Percentiles rank a stretch among this genome's conserved stretches.
phyloP scores from a whole-genome alignment of 768 basidiomycete genomes.

The Ramaria sp. region DNA sequence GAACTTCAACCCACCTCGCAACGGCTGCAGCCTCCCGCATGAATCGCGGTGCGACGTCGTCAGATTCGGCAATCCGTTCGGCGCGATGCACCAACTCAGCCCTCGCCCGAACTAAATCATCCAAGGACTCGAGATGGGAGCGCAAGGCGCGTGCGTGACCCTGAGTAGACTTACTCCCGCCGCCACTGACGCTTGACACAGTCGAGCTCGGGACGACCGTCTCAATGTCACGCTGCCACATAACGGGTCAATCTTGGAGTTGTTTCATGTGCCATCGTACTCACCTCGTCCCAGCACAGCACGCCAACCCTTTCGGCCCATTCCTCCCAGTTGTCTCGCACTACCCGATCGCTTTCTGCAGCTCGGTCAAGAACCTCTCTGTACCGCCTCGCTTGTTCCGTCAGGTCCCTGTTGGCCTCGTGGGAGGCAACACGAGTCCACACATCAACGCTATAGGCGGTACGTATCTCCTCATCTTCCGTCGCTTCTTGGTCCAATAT shows the following conservation, averaged over 20 bases:
- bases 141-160: constrained; percentile 62
- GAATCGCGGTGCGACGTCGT: constrained; percentile 67
- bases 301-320: constrained; percentile 69
- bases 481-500: constrained; percentile 87
- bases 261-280: not conserved
- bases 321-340: constrained; percentile 78
- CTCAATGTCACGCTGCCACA: constrained; percentile 49
- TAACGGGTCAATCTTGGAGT: not conserved
- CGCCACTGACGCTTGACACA: constrained; percentile 18
- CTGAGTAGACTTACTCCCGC: constrained; percentile 33
- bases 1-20: constrained; percentile 57
- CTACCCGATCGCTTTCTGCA: constrained; percentile 59
- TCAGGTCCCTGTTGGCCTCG: constrained; percentile 66
- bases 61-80: constrained; percentile 45
- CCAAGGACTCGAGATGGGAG: constrained; percentile 66
- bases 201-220: constrained; percentile 53
- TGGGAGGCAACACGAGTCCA: constrained; percentile 56
- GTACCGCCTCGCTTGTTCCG: constrained; percentile 62
- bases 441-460: constrained; percentile 27
- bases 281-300: constrained; percentile 58
- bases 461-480: constrained; percentile 52
- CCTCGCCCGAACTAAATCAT: constrained; percentile 55
- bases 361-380: constrained; percentile 64
- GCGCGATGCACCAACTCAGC: constrained; percentile 56
- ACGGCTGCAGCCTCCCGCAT: constrained; percentile 55